Evolutionary conservation across 1,284 basidiomycete species (phyloP).

Genomic region (Macrocystidia cucumis): DNA sequence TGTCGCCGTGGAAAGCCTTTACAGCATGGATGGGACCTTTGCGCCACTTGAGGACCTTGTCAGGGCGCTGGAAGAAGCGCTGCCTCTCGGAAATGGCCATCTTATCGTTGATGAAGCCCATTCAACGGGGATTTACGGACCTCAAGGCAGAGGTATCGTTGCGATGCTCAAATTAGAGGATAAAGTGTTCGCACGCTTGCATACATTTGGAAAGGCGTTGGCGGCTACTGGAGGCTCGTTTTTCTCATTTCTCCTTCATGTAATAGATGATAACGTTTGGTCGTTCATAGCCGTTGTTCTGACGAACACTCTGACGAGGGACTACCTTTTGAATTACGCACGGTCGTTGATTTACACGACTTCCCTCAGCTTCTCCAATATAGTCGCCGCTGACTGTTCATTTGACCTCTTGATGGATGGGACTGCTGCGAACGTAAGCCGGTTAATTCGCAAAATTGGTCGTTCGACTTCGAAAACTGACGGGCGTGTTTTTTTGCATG

Average conservation of each 20-base stretch:
- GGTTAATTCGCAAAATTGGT: slow-evolving; percentile 7
- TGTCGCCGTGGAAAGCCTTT: slow-evolving; percentile 84
- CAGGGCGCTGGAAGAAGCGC: slow-evolving; percentile 44
- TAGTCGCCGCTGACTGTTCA: slow-evolving; percentile 69
- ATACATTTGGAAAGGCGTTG: slow-evolving; percentile 48
- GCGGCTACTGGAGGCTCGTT: slow-evolving; percentile 72
- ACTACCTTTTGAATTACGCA: slow-evolving; percentile 91
- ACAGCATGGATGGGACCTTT: slow-evolving; percentile 95
- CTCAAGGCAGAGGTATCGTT: slow-evolving; percentile 70
- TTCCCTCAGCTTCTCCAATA: slow-evolving; percentile 65
- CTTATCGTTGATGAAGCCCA: slow-evolving; percentile 90
- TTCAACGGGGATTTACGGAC: slow-evolving; percentile 75
- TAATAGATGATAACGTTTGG: neutral
- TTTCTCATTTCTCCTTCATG: slow-evolving; percentile 2
- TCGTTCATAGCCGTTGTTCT: slow-evolving; percentile 65
- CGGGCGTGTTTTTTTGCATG: too few species aligned
- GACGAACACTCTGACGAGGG: slow-evolving; percentile 62
- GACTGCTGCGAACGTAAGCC: slow-evolving; percentile 45
- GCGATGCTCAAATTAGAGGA: slow-evolving; percentile 55
- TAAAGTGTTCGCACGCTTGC: slow-evolving; percentile 56
- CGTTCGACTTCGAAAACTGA: neutral
- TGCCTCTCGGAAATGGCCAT: slow-evolving; percentile 58
- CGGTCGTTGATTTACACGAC: slow-evolving; percentile 89
- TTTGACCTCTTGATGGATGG: slow-evolving; percentile 73
- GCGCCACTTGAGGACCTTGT: slow-evolving; percentile 68